Evolutionary conservation across 345 rosid species (phyloP), one percentile per base, ranked within the genome.

Genomic region (Raphanus sativus): DNA sequence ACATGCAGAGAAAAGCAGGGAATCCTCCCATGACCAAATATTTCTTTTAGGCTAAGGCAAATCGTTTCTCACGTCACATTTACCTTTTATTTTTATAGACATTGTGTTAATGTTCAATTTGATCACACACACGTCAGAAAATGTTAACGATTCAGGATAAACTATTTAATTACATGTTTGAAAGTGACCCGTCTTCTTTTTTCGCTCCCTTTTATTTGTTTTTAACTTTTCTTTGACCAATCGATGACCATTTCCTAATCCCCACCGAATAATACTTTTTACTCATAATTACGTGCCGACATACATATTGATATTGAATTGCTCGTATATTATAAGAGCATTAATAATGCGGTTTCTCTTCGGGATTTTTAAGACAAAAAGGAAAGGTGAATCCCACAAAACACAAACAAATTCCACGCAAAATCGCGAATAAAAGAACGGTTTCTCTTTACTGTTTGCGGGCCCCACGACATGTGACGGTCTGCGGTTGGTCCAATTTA

Each of bases 11-110:
- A 36, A 68, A 75, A 48, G 38, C 30, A 58, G 28, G 5, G 33
- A 76, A 54, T 36, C 26, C 65, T 76, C 80, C 75, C 29, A 55
- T 70, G 34, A 77, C 71, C 69, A 48, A 42, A 45, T 72, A 16
- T 78, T 72, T 66, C 77, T 78, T 78, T 66, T 33, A 66, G 73
- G 77, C 81, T 48, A 78, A 72, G 81, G 73, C 77, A 78, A 71
- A n/a, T 65, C 9, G 48, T 76, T n/a, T 61, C 62, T 28, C 54
- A 66, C 67, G 25, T 77, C 70, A 64, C 48, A 59, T 65, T 77
- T 21, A 77, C 32, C 55, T 59, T n/a, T 21, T 0, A 1, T 62
- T 45, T 4, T 38, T 2, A n/a, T 50, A 11, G n/a, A 42, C 10
- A 5, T 52, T 52, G 48, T 30, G 36, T 34, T 42, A 38, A 56